Conservation (phyloP, 306 rosid species). For the Echinosophora koreensis region DNA sequence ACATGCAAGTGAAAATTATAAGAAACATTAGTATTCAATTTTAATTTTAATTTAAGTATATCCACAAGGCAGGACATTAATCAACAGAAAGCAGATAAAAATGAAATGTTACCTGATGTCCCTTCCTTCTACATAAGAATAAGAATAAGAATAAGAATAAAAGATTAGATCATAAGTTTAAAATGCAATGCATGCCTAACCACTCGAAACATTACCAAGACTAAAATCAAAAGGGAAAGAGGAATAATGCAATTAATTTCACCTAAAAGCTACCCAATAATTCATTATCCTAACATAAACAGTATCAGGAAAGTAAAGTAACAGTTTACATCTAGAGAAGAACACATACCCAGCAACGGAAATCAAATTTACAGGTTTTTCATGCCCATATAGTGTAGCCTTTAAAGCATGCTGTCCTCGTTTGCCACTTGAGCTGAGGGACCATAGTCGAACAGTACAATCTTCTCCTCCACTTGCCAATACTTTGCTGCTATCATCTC, state of each 20-base stretch:
- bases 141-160: not conserved
- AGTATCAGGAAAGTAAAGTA: not conserved
- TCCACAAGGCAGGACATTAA: constrained; percentile 8
- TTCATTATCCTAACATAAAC: constrained; percentile 16
- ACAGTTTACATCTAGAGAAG: constrained; percentile 15
- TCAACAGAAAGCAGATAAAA: constrained; percentile 20
- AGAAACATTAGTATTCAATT: constrained; percentile 18
- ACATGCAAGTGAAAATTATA: not conserved
- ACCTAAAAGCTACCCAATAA: not conserved
- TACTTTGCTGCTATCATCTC: constrained; percentile 67
- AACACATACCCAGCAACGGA: constrained; percentile 82
- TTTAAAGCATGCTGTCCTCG: constrained; percentile 73
- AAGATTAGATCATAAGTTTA: constrained; percentile 20
- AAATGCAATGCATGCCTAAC: constrained; percentile 6
- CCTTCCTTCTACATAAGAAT: not conserved
- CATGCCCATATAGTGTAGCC: constrained; percentile 88
- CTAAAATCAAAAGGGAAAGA: constrained; percentile 4
- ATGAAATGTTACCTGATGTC: constrained; percentile 1
- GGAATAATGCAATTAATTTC: constrained; percentile 7
- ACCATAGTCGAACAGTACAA: constrained; percentile 90
- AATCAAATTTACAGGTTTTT: constrained; percentile 69
- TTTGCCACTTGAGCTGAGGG: constrained; percentile 69
- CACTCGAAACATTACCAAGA: constrained; percentile 5
- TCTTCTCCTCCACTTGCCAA: constrained; percentile 99
- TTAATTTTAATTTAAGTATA: constrained; percentile 4